Evolutionary conservation across 768 basidiomycete genomes (phyloP).

Genomic region (Termitomyces sp.): DNA sequence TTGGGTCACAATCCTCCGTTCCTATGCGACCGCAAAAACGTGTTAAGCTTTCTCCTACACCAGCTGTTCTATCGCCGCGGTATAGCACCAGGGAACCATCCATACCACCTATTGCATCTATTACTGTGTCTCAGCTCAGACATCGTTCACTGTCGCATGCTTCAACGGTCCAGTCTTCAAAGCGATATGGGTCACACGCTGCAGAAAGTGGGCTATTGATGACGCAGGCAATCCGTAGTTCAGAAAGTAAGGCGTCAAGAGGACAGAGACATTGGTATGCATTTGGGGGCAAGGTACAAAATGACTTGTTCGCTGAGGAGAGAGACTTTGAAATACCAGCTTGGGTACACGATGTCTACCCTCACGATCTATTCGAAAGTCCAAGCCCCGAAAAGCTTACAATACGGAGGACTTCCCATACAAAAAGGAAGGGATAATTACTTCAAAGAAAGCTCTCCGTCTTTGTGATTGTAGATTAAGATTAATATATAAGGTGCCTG

Average conservation of each 20-base stretch:
- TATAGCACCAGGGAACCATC: conserved; percentile 15
- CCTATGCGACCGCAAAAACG: conserved; percentile 12
- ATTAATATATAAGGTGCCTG: not conserved
- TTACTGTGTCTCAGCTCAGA: conserved; percentile 11
- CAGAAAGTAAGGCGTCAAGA: conserved; percentile 38
- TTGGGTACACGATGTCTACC: conserved; percentile 33
- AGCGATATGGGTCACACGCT: conserved; percentile 12
- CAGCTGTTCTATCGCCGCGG: conserved; percentile 3
- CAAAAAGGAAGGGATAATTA: not conserved
- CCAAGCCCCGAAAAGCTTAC: not conserved
- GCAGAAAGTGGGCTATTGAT: conserved; percentile 25
- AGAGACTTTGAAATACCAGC: conserved; percentile 53
- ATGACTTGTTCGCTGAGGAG: conserved; percentile 33
- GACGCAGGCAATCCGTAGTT: conserved; percentile 45
- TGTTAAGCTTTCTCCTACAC: conserved; percentile 7
- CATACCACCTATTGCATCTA: conserved; percentile 20
- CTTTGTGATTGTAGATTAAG: not conserved
- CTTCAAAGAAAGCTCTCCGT: not conserved
- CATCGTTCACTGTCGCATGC: conserved; percentile 13
- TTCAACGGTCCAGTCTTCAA: conserved; percentile 10
- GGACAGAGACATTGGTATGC: conserved; percentile 49
- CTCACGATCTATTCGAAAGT: not conserved
- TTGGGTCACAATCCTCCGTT: not conserved
- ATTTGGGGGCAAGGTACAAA: conserved; percentile 56
- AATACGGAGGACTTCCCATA: not conserved